Conservation (phyloP, 305 asterid genomes). For the Fraxinus nigra region DNA sequence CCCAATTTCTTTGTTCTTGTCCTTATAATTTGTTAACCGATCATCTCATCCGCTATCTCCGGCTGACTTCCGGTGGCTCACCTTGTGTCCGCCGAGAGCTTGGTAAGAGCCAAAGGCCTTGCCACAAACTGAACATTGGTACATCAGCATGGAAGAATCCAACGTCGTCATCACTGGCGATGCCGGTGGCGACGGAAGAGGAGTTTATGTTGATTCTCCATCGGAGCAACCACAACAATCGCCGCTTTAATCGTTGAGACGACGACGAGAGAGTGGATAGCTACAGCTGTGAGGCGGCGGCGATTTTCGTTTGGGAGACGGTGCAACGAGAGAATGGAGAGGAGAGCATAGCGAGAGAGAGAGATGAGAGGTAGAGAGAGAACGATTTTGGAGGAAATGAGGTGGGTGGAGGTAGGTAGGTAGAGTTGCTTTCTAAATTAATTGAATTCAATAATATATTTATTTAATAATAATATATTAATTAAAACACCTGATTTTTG, state of each 20-base stretch:
- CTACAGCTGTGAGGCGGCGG: too few species aligned
- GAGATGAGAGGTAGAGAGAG: too few species aligned
- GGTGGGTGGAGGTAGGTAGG: too few species aligned
- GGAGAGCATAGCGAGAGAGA: too few species aligned
- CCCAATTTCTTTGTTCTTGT: neutral
- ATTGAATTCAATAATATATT: too few species aligned
- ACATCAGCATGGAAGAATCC: slow-evolving; percentile 18
- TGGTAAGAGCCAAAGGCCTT: slow-evolving; percentile 67
- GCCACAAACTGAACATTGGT: slow-evolving; percentile 58
- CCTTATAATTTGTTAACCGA: slow-evolving; percentile 6
- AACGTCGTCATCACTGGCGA: neutral
- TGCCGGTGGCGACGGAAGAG: slow-evolving; percentile 16
- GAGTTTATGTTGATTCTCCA: neutral
- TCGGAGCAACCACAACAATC: slow-evolving; percentile 11
- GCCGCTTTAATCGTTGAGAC: slow-evolving; percentile 17
- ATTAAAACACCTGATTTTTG: too few species aligned
- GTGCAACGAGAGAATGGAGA: too few species aligned
- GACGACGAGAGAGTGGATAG: too few species aligned
- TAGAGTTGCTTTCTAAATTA: too few species aligned
- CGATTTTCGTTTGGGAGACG: too few species aligned
- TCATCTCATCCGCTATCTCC: slow-evolving; percentile 20
- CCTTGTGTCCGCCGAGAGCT: slow-evolving; percentile 84
- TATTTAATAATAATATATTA: too few species aligned
- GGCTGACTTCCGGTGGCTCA: slow-evolving; percentile 61
- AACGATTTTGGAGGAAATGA: too few species aligned